Conservation (phyloP, 2,329 filamentous ascomycete species). For the Lecanicillium sp. region DNA sequence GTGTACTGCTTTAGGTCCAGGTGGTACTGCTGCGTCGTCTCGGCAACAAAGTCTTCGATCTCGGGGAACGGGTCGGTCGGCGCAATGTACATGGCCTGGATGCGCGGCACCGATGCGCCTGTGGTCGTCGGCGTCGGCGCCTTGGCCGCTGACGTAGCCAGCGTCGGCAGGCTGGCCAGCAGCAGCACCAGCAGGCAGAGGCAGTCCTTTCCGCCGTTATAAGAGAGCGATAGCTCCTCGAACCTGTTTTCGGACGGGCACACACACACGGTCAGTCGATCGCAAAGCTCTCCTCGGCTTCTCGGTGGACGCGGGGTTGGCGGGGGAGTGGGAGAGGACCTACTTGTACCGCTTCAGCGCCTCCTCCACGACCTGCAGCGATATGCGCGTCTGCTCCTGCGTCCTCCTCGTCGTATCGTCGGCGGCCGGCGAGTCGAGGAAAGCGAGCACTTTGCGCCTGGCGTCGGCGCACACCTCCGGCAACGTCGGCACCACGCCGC, state of each 20-base stretch:
- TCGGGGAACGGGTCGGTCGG: slow-evolving; percentile 76
- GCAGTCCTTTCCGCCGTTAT: slow-evolving; percentile 98
- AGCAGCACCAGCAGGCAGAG: slow-evolving; percentile 86
- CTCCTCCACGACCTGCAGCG: slow-evolving; percentile 67
- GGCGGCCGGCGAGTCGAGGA: slow-evolving; percentile 8
- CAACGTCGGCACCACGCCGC: slow-evolving; percentile 1
- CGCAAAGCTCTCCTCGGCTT: background rate
- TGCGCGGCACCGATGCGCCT: slow-evolving; percentile 17
- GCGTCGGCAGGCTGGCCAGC: slow-evolving; percentile 53
- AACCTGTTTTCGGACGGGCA: slow-evolving; percentile 48
- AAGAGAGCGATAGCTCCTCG: slow-evolving; percentile 78
- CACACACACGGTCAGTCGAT: slow-evolving; percentile 6
- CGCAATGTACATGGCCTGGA: slow-evolving; percentile 87
- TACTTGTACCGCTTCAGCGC: slow-evolving; percentile 72
- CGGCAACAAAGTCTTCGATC: slow-evolving; percentile 76
- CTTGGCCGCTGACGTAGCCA: slow-evolving; percentile 14
- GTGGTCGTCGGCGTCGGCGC: slow-evolving; percentile 13
- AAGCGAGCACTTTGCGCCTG: slow-evolving; percentile 14
- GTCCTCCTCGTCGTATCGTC: slow-evolving; percentile 8
- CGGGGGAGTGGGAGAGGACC: slow-evolving; percentile 23
- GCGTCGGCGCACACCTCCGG: slow-evolving; percentile 10
- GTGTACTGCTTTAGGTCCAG: slow-evolving; percentile 70
- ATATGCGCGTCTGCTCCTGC: slow-evolving; percentile 67
- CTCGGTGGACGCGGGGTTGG: slow-evolving; percentile 1
- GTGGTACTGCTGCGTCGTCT: slow-evolving; percentile 62